Conservation (phyloP, 2,329 filamentous ascomycete species). For the Monilinia polystroma region DNA sequence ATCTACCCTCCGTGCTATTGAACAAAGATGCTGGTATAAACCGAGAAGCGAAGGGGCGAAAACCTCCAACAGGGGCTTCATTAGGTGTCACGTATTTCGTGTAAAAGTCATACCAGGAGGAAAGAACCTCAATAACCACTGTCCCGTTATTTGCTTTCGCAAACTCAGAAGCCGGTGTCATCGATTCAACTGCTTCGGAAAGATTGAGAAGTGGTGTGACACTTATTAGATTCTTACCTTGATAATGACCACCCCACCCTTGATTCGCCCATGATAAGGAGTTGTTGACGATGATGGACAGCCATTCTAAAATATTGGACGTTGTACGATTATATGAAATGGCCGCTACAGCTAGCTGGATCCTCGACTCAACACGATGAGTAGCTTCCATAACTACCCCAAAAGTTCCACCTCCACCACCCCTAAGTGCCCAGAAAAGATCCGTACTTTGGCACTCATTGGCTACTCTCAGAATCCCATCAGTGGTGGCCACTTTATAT, state of each 20-base stretch:
- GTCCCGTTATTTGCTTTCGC: slow-evolving; percentile 23
- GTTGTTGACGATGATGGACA: slow-evolving; percentile 26
- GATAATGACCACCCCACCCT: slow-evolving; percentile 30
- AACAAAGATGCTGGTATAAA: slow-evolving; percentile 26
- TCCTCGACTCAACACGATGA: slow-evolving; percentile 26
- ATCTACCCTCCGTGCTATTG: slow-evolving; percentile 15
- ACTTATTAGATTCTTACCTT: slow-evolving; percentile 24
- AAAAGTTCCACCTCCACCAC: slow-evolving; percentile 48
- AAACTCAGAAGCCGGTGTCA: slow-evolving; percentile 24
- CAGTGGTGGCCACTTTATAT: slow-evolving; percentile 49
- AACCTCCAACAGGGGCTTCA: slow-evolving; percentile 22
- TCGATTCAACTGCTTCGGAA: slow-evolving; percentile 25
- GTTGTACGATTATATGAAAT: slow-evolving; percentile 25
- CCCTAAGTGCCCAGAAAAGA: slow-evolving; percentile 52
- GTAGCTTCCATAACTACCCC: slow-evolving; percentile 43
- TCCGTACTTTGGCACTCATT: slow-evolving; percentile 46
- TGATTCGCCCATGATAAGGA: slow-evolving; percentile 28
- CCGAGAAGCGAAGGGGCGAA: slow-evolving; percentile 21
- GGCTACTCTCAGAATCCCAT: slow-evolving; percentile 47
- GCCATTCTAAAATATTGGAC: slow-evolving; percentile 23
- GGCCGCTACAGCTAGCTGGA: slow-evolving; percentile 24
- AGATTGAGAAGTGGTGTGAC: slow-evolving; percentile 28
- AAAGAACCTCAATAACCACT: slow-evolving; percentile 22
- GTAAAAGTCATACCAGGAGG: slow-evolving; percentile 28
- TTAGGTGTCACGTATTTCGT: slow-evolving; percentile 25